These are phyloP conservation scores for Syzygium jambos DNA, from an alignment of 345 rosid species.

Conservation along the genomic window DNA sequence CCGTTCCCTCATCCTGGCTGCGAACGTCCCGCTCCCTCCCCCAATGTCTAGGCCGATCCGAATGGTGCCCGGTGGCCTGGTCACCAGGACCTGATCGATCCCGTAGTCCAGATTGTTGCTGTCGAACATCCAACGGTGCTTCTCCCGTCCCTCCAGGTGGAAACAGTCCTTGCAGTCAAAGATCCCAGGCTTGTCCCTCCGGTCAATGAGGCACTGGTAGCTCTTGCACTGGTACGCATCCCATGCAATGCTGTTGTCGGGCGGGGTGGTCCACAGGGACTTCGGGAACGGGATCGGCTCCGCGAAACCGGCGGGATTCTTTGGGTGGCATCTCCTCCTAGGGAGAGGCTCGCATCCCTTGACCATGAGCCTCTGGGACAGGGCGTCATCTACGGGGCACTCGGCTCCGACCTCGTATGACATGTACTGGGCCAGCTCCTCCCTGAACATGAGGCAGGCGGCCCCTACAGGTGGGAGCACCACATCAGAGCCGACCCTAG, in stretches of 20 bases:
- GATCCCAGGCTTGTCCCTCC: slow-evolving; percentile 17
- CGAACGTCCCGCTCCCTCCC: slow-evolving; percentile 38
- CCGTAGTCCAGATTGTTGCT: slow-evolving; percentile 26
- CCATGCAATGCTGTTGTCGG: slow-evolving; percentile 35
- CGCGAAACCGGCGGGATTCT: slow-evolving; percentile 15
- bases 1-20: slow-evolving; percentile 52
- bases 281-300: slow-evolving; percentile 26
- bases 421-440: slow-evolving; percentile 35
- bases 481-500: slow-evolving; percentile 23
- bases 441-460: slow-evolving; percentile 29
- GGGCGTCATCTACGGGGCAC: slow-evolving; percentile 32
- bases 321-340: slow-evolving; percentile 35
- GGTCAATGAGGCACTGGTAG: slow-evolving; percentile 32
- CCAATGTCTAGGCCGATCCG: slow-evolving; percentile 46
- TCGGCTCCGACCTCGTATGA: slow-evolving; percentile 31
- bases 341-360: slow-evolving; percentile 53
- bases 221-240: slow-evolving; percentile 42
- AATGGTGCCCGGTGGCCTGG: slow-evolving; percentile 20
- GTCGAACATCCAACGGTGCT: slow-evolving; percentile 26
- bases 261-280: slow-evolving; percentile 31
- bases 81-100: slow-evolving; percentile 27
- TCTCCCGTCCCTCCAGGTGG: slow-evolving; percentile 34
- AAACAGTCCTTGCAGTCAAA: slow-evolving; percentile 46
- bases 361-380: slow-evolving; percentile 34
- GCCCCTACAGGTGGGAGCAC: slow-evolving; percentile 20